These are phyloP conservation scores for Wickerhamomyces alni DNA, from an alignment of 805 yeast genomes.

Conservation along the genomic window DNA sequence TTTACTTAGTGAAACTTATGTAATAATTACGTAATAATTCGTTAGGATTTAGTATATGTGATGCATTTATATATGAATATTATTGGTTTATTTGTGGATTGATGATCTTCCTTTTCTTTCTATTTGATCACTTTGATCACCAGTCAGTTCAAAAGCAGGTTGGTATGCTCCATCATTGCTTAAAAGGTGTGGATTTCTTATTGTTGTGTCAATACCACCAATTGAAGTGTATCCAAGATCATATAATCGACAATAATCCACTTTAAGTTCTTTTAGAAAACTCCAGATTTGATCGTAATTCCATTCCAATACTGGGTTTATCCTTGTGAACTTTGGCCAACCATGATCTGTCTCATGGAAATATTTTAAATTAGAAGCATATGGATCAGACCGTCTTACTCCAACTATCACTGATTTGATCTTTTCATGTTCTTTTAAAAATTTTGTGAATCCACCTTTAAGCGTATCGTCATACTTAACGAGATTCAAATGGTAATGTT, in stretches of 20 bases:
- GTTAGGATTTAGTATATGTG: background rate
- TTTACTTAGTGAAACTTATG: too few species aligned
- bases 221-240: slow-evolving; percentile 84
- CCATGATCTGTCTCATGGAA: slow-evolving; percentile 79
- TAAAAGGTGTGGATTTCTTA: slow-evolving; percentile 59
- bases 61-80: background rate
- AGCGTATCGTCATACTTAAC: slow-evolving; percentile 39
- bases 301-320: slow-evolving; percentile 92
- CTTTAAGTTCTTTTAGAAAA: slow-evolving; percentile 53
- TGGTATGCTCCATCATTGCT: slow-evolving; percentile 24
- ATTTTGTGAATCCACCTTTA: slow-evolving; percentile 65
- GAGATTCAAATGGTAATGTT: slow-evolving; percentile 47
- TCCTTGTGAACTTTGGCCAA: slow-evolving; percentile 84
- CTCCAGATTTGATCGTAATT: slow-evolving; percentile 79
- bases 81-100: background rate
- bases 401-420: slow-evolving; percentile 83
- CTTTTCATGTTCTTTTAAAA: slow-evolving; percentile 43
- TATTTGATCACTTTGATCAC: slow-evolving; percentile 52
- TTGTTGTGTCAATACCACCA: slow-evolving; percentile 72
- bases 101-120: slow-evolving; percentile 41
- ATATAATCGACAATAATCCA: slow-evolving; percentile 70
- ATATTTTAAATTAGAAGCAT: slow-evolving; percentile 49
- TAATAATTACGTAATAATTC: too few species aligned
- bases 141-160: slow-evolving; percentile 56
- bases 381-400: slow-evolving; percentile 83